Percentiles rank a stretch among this genome's conserved stretches.
Evolutionary conservation across 345 rosid species (phyloP).

Genomic region (Gossypium turneri): DNA sequence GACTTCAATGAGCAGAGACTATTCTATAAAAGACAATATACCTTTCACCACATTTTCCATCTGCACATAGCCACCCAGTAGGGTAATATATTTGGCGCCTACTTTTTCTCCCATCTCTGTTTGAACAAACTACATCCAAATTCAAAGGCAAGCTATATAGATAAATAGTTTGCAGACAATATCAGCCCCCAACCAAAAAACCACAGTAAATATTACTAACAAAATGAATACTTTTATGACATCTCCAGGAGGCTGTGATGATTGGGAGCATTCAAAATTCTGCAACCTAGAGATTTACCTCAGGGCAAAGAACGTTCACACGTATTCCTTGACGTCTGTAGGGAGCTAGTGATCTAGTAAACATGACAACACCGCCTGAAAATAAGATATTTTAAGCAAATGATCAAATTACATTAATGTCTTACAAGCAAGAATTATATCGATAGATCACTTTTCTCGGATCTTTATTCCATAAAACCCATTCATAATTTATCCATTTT

Average conservation of each 20-base stretch:
- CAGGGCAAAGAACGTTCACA: conserved; percentile 95
- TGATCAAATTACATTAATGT: background rate
- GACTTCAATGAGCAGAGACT: background rate
- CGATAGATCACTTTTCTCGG: background rate
- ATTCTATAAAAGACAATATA: conserved; percentile 23
- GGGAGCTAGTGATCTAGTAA: conserved; percentile 71
- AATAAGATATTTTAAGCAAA: conserved; percentile 11
- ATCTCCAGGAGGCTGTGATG: background rate
- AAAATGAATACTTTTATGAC: background rate
- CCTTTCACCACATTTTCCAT: conserved; percentile 80
- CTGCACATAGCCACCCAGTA: conserved; percentile 71
- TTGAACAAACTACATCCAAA: conserved; percentile 66
- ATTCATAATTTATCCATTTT: background rate
- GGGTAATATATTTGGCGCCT: conserved; percentile 26
- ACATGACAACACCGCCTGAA: conserved; percentile 75
- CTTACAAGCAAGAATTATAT: background rate
- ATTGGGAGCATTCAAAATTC: background rate
- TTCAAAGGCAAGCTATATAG: conserved; percentile 3
- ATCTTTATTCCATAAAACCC: background rate
- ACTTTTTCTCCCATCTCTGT: conserved; percentile 52
- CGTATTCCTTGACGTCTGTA: conserved; percentile 70
- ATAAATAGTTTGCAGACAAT: background rate
- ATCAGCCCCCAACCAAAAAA: background rate
- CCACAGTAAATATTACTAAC: background rate
- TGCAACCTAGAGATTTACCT: conserved; percentile 44